Evolutionary conservation across 129 eudicot genomes (phyloP), one percentile per base, ranked within the genome.

Genomic region (Flaveria linearis): DNA sequence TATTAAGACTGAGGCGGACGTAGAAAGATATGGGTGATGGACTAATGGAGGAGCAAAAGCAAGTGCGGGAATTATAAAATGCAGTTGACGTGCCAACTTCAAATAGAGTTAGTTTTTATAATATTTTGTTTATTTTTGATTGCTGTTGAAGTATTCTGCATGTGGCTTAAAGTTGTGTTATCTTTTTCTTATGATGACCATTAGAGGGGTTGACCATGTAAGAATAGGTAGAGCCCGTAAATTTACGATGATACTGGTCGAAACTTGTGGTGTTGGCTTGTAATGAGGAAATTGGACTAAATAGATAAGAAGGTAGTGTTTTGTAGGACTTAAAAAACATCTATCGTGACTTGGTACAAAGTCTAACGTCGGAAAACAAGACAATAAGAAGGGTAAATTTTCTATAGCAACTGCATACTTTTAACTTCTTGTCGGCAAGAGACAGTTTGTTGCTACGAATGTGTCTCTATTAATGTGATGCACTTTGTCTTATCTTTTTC

Each of bases 131-230:
- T 28, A 62, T 47, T 12, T 41, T 45, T 25, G 33, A 46, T 58
- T 76, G 58, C n/a, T 51, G 73, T 51, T 20, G 47, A 61, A 42
- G 43, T 66, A 15, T 58, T 9, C 15, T 58, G 12, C 4, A 11
- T 4, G 53, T 77, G 81, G 26, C 45, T 42, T 51, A 46, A 20
- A 8, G 67, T 61, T 71, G 64, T 49, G 43, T 36, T 30, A 25
- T 56, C 6, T 76, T 69, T 78, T 36, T 45, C 17, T 75, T 28
- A 45, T 61, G 78, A 74, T 74, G 71, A 61, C 71, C 17, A 9
- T 61, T 74, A 45, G n/a, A 57, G 69, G 57, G 25, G 26, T 42
- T 57, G 42, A 58, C 10, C 22, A 58, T 73, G 69, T 73, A 41
- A 42, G 78, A 73, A 57, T 42, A 22, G 43, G 53, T 58, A 15